Base-by-base conservation (phyloP, 257 asterid species). In the Hygrophila difformis region DNA sequence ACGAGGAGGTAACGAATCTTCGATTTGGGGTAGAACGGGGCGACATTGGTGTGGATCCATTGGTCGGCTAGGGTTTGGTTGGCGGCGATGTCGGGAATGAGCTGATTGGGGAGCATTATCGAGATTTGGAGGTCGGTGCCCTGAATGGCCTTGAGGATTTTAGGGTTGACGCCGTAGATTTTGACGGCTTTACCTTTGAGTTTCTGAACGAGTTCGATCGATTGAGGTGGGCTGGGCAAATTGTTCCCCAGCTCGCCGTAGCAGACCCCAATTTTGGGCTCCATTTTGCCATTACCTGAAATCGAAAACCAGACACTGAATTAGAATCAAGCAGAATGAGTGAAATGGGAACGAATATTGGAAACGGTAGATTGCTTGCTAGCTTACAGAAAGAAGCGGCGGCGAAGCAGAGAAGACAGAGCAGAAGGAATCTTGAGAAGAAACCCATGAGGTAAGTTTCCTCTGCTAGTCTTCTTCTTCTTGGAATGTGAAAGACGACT, bases 241-340 rank as follows among this genome's bases (percentile, higher is more conserved):
- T 89, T 70, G 79, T 85, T 75, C 12, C 96, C 98, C n/a, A 89
- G 84, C 34, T 82, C 84, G 42, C 96, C 98, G 51, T 89, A 82
- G 74, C 96, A 85, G 59, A 89, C 65, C 9, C 98, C 98, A 0
- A 89, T 60, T 18, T 56, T 76, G 18, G 78, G 56, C 3, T 75
- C 39, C 55, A 68, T 51, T 16, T 39, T 81, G n/a, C n/a, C n/a
- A n/a, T n/a, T n/a, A n/a, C n/a, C n/a, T n/a, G n/a, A n/a, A n/a
- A n/a, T n/a, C n/a, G n/a, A n/a, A n/a, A n/a, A n/a, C n/a, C n/a
- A n/a, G n/a, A n/a, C n/a, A n/a, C n/a, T n/a, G n/a, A n/a, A n/a
- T n/a, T n/a, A n/a, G n/a, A n/a, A n/a, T n/a, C n/a, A n/a, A n/a
- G n/a, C n/a, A n/a, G n/a, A n/a, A n/a, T n/a, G n/a, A n/a, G n/a